Base-by-base conservation (phyloP, 2,329 filamentous ascomycete genomes). In the Aspergillus costaricaensis region DNA sequence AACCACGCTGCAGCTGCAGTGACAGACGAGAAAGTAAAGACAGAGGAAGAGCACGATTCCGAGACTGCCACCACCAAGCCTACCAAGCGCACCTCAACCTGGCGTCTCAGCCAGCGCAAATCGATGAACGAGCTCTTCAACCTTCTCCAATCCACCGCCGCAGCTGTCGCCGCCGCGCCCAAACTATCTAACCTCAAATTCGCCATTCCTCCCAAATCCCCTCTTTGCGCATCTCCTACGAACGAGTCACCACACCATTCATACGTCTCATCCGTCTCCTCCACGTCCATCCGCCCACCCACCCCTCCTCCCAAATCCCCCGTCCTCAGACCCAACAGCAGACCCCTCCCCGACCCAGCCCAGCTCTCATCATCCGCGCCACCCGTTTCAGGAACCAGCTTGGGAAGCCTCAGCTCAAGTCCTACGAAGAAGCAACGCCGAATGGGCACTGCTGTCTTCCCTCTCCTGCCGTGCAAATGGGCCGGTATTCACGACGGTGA, bases 61-160 rank as follows among this genome's bases (percentile, higher is more conserved):
- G 41, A 43, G 25, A 32, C 15, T 36, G 19, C 12, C 14, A 30
- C 5, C 19, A 50, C 36, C 44, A 60, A 17, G 15, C 25, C 47
- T 10, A 27, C 23, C n/a, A 60, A 62, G 48, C 57, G 57, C 14
- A 25, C 58, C 10, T 60, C 64, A 1, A 59, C 57, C 30, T 62
- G 62, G 59, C 48, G 62, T 3, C 57, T 56, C 9, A 65, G 59
- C 36, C 59, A 63, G 2, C 63, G 66, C 15, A 67, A 65, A n/a
- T 68, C 66, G 4, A 66, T 68, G 50, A 52, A 67, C 47, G 66
- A 68, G 53, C 53, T 68, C 19, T 60, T 68, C 36, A 65, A 62
- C 47, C 62, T 66, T 19, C 49, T 59, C 6, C 63, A 59, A 43
- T 53, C 43, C 5, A 61, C 64, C 6, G 51, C 61, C 6, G 48